A percentile compares a stretch with the other conserved stretches of the same genome.
Conservation (phyloP, 1,284 basidiomycete species). For the Xerocomus amazonicus region DNA sequence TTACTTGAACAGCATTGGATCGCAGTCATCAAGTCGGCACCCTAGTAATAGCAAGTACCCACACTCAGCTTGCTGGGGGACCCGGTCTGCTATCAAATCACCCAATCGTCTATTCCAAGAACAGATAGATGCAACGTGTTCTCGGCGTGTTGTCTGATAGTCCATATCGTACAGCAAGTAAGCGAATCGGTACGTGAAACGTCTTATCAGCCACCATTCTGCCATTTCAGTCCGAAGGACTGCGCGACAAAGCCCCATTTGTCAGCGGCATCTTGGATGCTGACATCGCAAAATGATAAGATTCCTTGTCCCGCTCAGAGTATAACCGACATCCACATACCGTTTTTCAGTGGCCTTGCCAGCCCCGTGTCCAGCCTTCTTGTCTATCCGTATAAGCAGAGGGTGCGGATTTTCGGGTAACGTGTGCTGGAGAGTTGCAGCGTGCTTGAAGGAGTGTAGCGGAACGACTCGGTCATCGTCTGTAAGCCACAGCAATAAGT, state of each 20-base stretch:
- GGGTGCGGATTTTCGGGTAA: constrained; percentile 65
- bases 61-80: background rate
- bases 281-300: constrained; percentile 28
- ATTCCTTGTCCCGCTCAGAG: constrained; percentile 6
- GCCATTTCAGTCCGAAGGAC: constrained; percentile 51
- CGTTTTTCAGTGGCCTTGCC: constrained; percentile 76
- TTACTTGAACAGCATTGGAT: constrained; percentile 9
- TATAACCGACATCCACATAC: constrained; percentile 31
- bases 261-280: constrained; percentile 72
- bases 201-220: constrained; percentile 16
- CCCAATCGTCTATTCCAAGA: background rate
- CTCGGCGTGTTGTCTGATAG: background rate
- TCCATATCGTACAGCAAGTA: background rate
- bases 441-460: constrained; percentile 78
- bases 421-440: constrained; percentile 67
- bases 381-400: constrained; percentile 70
- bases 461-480: constrained; percentile 84
- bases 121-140: constrained; percentile 3
- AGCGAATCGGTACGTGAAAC: background rate
- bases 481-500: constrained; percentile 26
- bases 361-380: constrained; percentile 77
- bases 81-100: constrained; percentile 1
- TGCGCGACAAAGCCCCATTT: constrained; percentile 75
- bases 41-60: background rate
- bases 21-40: background rate